Base-by-base conservation (phyloP, 768 basidiomycete species). In the Krasilnikovozyma curviuscula region DNA sequence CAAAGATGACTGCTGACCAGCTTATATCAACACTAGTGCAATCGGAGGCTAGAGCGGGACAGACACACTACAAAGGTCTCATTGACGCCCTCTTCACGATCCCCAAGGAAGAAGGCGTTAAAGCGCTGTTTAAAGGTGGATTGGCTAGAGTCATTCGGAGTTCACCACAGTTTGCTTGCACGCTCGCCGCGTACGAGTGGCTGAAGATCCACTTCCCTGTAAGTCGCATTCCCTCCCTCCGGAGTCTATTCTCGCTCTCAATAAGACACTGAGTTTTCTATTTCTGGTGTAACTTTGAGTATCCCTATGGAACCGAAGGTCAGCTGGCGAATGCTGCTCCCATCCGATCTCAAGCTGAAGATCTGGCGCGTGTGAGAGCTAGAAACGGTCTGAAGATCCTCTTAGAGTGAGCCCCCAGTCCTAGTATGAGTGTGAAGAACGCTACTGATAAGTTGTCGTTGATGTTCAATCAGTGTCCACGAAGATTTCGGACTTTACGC, bases 331-430 rank as follows among this genome's bases (percentile, higher is more conserved):
- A 44, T 8, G 40, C 25, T 3, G 34, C 30, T 9, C 18, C 16
- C 44, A 16, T 40, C 21, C 25, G 33, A 25, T 18, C 44, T 10
- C 28, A 73, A 70, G 46, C 73, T 80, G 48, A 83, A 74, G 91
- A 95, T 50, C 71, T 97, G 67, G 75, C 85, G 27, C 77, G 79
- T 61, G 74, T 91, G 35, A 75, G 93, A 46, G 91, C 93, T 18
- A 73, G 91, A 49, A 95, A 95, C 69, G 91, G 88, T 13, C 73
- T 98, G 59, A 86, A 88, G 65, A 85, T 86, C 51, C 65, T 88
- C 54, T 67, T 88, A 60, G 85, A 86, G n/a, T n/a, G n/a, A n/a
- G n/a, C n/a, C n/a, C n/a, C n/a, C n/a, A n/a, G n/a, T n/a, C n/a
- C n/a, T n/a, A n/a, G n/a, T n/a, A n/a, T n/a, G n/a, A n/a, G n/a